These are phyloP conservation scores for Cercospora sesami DNA, from an alignment of 2,329 filamentous ascomycete species.

Conservation along the genomic window DNA sequence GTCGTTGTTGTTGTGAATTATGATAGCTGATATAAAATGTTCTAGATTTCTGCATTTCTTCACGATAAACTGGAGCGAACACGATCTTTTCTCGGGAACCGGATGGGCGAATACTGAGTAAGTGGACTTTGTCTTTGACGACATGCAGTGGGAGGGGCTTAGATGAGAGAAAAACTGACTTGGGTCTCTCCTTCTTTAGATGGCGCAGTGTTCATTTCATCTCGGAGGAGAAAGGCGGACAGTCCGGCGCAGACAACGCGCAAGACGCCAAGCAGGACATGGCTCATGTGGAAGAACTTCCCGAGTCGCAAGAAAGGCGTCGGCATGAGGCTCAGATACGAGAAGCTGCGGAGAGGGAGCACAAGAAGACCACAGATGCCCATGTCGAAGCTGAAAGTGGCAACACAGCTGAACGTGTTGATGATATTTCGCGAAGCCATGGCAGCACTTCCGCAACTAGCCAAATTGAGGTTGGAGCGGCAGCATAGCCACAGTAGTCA, in stretches of 20 bases:
- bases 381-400: neutral
- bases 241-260: neutral
- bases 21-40: neutral
- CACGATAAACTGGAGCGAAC: constrained; percentile 75
- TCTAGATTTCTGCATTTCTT: constrained; percentile 76
- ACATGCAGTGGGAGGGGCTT: too few relatives aligned
- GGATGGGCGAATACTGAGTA: constrained; percentile 74
- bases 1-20: neutral
- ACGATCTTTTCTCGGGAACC: constrained; percentile 56
- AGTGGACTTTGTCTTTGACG: constrained; percentile 12
- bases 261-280: constrained; percentile 39
- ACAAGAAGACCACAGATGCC: neutral
- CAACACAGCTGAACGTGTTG: neutral
- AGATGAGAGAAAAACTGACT: too few relatives aligned
- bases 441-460: neutral
- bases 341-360: neutral
- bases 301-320: constrained; percentile 12
- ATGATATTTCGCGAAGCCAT: neutral
- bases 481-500: neutral
- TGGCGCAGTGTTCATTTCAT: constrained; percentile 64
- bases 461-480: neutral
- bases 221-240: neutral
- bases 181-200: neutral
- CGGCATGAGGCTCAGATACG: neutral
- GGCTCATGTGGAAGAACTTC: constrained; percentile 38